phyloP scores from a whole-genome alignment of 768 basidiomycete genomes.

The Amanita thiersii region DNA sequence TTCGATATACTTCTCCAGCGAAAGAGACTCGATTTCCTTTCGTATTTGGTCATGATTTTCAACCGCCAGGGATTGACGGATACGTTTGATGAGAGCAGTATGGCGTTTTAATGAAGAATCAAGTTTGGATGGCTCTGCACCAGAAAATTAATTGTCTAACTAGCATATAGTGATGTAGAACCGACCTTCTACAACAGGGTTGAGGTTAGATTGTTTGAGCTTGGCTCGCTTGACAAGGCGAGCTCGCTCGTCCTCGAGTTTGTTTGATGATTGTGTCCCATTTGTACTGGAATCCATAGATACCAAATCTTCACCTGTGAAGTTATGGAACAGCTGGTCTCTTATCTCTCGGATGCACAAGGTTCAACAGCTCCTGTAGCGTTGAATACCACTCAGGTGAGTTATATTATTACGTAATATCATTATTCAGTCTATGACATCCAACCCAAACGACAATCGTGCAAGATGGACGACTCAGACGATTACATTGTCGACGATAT shows the following conservation, averaged over 20 bases:
- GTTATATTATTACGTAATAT: slow-evolving; percentile 10
- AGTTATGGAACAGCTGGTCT: not conserved
- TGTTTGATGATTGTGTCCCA: slow-evolving; percentile 17
- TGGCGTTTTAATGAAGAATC: slow-evolving; percentile 96
- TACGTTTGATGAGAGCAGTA: slow-evolving; percentile 90
- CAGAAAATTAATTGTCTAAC: slow-evolving; percentile 4
- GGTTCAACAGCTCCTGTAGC: not conserved
- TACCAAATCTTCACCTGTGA: slow-evolving; percentile 1
- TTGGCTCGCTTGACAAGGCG: slow-evolving; percentile 50
- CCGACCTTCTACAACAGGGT: slow-evolving; percentile 40
- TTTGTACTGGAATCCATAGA: slow-evolving; percentile 23
- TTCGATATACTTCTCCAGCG: slow-evolving; percentile 93
- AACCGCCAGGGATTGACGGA: slow-evolving; percentile 75
- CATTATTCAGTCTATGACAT: not conserved
- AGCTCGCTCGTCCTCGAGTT: slow-evolving; percentile 34
- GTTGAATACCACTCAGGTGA: too few species aligned
- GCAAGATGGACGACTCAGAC: slow-evolving; percentile 53
- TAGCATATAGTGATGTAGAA: slow-evolving; percentile 8
- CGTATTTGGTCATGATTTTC: slow-evolving; percentile 83
- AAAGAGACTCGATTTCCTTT: slow-evolving; percentile 86
- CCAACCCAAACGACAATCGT: not conserved
- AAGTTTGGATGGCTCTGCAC: slow-evolving; percentile 61
- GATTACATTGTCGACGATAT: slow-evolving; percentile 59
- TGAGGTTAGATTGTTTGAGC: slow-evolving; percentile 50
- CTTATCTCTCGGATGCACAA: not conserved